Evolutionary conservation across 2,329 filamentous ascomycete species (phyloP).

Genomic region (Fusarium coicis): DNA sequence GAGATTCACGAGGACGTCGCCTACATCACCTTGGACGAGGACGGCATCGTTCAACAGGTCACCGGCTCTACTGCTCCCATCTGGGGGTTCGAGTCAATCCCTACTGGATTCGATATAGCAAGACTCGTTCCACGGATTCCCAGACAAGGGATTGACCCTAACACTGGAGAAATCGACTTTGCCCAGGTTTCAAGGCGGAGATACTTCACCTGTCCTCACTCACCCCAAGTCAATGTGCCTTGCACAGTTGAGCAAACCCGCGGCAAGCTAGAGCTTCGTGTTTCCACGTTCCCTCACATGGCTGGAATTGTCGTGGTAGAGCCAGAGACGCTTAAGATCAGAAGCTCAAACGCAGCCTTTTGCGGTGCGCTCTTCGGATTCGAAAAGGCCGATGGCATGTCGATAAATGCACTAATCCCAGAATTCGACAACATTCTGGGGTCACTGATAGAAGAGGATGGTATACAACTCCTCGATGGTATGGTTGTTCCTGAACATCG

Average conservation of each 20-base stretch:
- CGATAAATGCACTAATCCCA: conserved; percentile 84
- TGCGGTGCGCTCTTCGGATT: conserved; percentile 92
- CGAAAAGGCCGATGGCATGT: conserved; percentile 81
- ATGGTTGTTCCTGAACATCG: conserved; percentile 97
- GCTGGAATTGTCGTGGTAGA: conserved; percentile 94
- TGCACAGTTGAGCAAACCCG: conserved; percentile 81
- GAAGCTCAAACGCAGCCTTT: conserved; percentile 95
- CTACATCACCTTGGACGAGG: conserved; percentile 78
- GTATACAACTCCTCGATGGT: conserved; percentile 85
- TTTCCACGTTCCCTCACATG: conserved; percentile 97
- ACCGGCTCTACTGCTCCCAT: conserved; percentile 84
- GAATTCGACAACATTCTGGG: conserved; percentile 86
- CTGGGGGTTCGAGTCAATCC: conserved; percentile 79
- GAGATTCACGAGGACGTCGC: conserved; percentile 97
- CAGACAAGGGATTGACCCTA: conserved; percentile 75
- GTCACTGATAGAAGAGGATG: conserved; percentile 87
- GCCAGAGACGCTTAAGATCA: conserved; percentile 80
- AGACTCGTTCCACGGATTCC: conserved; percentile 85
- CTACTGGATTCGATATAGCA: conserved; percentile 78
- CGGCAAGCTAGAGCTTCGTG: conserved; percentile 76
- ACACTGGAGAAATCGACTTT: conserved; percentile 80
- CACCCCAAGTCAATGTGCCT: conserved; percentile 82
- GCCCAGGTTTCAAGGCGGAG: conserved; percentile 76
- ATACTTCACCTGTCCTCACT: conserved; percentile 87
- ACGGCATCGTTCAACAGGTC: conserved; percentile 76